Evolutionary conservation across 2,329 filamentous ascomycete species (phyloP), one percentile per base, ranked within the genome.

Genomic region (Fusarium sp.): DNA sequence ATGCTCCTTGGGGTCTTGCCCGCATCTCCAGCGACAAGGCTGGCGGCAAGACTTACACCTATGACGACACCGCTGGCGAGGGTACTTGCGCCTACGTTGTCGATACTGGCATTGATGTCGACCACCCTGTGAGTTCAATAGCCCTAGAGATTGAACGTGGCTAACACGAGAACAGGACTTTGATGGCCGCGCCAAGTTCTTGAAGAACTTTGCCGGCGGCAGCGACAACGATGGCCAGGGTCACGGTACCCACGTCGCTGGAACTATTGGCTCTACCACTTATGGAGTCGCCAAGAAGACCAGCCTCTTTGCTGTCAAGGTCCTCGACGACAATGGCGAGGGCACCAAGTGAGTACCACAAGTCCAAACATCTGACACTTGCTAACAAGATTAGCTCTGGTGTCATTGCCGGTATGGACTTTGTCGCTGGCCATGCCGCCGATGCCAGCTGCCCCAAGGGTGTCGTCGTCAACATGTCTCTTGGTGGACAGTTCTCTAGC

Each of bases 401-500:
- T 62, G 84, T 87, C 73, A 83, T 87, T 48, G 84, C 84, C 11
- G 85, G 85, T 64, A 86, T 87, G 73, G 83, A 87, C 77, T 87
- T 80, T 39, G 85, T 85, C 6, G 80, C 81, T 41, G 67, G 74
- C 16, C 85, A 87, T 74, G 75, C 81, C 20, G 58, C 79, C 64
- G 79, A 72, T 3, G 81, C 82, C 68, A 80, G 71, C 75, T 87
- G 85, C 81, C 79, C 82, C 72, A 84, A 81, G 52, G 85, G 86
- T 30, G 81, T 84, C 43, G 88, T 90, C 18, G 85, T 87, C 76
- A 89, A 87, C 82, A 89, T 91, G 88, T 89, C 87, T 18, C 85
- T 91, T 5, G 88, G 89, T 11, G 88, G 88, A 18, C 61, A 76
- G 66, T 81, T 75, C 68, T 87, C 87, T 4, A 67, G 81, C 3